Evolutionary conservation across 768 basidiomycete species (phyloP).

Genomic region (Suillus occidentalis): DNA sequence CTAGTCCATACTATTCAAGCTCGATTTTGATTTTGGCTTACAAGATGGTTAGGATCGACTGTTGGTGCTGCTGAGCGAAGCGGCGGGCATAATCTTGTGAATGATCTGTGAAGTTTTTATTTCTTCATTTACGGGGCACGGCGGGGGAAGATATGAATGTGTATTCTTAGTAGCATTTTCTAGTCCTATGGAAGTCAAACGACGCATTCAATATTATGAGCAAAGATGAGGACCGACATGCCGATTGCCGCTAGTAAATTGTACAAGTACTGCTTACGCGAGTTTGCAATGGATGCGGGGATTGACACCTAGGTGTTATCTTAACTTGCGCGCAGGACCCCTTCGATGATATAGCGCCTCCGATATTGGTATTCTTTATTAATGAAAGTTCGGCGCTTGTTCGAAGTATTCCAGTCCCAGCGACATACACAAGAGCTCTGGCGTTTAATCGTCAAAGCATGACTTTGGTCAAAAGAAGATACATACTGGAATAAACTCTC

Average conservation of each 20-base stretch:
- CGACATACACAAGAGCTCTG: slow-evolving; percentile 86
- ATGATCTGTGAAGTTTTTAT: slow-evolving; percentile 12
- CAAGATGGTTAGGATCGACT: slow-evolving; percentile 22
- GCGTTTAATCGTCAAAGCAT: slow-evolving; percentile 84
- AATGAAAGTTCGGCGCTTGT: slow-evolving; percentile 78
- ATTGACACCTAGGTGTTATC: neutral
- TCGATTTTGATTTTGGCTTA: neutral
- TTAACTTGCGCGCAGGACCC: slow-evolving; percentile 58
- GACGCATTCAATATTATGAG: neutral
- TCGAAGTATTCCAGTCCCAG: slow-evolving; percentile 75
- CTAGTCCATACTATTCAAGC: neutral
- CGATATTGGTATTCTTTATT: slow-evolving; percentile 60
- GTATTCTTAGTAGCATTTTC: neutral
- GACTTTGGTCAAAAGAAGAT: neutral
- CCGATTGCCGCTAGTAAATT: neutral
- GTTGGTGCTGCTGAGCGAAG: slow-evolving; percentile 30
- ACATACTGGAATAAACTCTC: slow-evolving; percentile 88
- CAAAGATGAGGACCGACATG: neutral
- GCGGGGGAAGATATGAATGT: neutral
- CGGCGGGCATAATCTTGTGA: slow-evolving; percentile 30
- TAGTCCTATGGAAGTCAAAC: neutral
- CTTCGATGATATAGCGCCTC: slow-evolving; percentile 44
- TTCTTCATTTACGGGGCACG: neutral
- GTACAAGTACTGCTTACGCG: neutral
- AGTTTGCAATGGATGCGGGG: neutral